Conservation (phyloP, 805 yeast genomes). For the Wickerhamiella parazyma region DNA sequence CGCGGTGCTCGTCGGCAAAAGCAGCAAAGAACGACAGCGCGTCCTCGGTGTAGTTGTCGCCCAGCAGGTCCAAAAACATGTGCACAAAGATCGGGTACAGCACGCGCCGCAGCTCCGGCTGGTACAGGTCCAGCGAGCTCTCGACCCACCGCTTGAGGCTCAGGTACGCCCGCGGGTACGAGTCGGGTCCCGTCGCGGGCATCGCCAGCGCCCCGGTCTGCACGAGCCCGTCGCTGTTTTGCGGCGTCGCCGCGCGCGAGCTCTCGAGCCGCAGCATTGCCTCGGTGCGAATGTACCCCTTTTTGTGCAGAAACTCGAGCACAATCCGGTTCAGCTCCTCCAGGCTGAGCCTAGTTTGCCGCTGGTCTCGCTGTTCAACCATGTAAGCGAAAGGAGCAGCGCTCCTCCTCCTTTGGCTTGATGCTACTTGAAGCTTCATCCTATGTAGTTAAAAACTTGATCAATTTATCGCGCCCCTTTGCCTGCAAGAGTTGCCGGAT, state of each 20-base stretch:
- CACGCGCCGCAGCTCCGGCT: conserved; percentile 68
- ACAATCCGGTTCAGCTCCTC: conserved; percentile 88
- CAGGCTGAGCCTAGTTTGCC: conserved; percentile 32
- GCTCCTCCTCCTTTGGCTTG: no score
- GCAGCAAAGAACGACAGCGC: conserved; percentile 68
- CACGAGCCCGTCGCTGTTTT: conserved; percentile 23
- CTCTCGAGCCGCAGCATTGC: conserved; percentile 80
- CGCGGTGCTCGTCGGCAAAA: conserved; percentile 56
- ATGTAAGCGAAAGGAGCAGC: no score
- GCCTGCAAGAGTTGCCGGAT: conserved; percentile 48
- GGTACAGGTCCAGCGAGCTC: conserved; percentile 78
- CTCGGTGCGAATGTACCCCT: conserved; percentile 90
- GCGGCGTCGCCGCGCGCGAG: conserved; percentile 22
- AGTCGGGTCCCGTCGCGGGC: conserved; percentile 39
- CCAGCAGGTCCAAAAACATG: conserved; percentile 64
- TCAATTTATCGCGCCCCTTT: conserved; percentile 55
- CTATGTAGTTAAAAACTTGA: conserved; percentile 42
- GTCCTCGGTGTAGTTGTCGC: conserved; percentile 38
- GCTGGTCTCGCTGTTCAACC: conserved; percentile 9
- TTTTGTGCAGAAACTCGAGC: conserved; percentile 78
- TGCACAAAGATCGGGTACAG: conserved; percentile 90
- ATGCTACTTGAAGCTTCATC: no score
- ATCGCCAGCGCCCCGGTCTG: conserved; percentile 16
- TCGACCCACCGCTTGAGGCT: conserved; percentile 81
- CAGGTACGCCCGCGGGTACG: conserved; percentile 67